Base-by-base conservation (phyloP, 2,329 filamentous ascomycete species). In the Cadophora luteo-olivacea region DNA sequence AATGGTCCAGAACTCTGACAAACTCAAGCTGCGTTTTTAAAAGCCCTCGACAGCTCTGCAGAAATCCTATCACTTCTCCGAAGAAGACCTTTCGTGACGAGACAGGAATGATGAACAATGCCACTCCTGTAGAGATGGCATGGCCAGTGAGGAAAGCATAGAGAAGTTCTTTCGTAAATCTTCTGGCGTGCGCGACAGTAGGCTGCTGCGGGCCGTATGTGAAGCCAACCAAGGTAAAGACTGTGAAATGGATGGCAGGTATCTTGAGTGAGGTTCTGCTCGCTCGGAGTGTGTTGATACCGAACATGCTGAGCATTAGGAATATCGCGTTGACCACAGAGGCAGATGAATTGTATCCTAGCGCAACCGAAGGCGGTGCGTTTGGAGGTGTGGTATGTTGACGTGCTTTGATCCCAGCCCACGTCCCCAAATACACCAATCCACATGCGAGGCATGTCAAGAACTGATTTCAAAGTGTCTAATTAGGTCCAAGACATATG, bases 211-310 rank as follows among this genome's bases (percentile, higher is more conserved):
- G 85, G 1, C 86, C 88, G 68, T 85, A 89, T 0, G 87, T 87
- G 52, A 86, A 85, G 0, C 85, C 80, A 36, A 92, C 83, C 72
- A 89, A 89, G 65, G 86, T 83, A 60, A 92, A 84, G 65, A 93
- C 90, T n/a, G 86, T 86, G 76, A 88, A 91, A 57, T 90, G 81
- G 67, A 93, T 91, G n/a, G 86, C 82, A 0, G 91, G 89, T 32
- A 92, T 84, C 58, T 87, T 86, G 67, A 92, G 84, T 70, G 89
- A 86, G 5, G 89, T 89, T 54, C 85, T 84, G 71, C 87, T 88
- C 19, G 90, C 89, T 55, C 90, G 86, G 29, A 91, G 73, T 0
- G 86, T 81, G 75, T 91, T 92, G 71, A 88, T 84, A 12, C 87
- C 73, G 80, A 89, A 93, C 62, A 91, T 89, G 75, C 88, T 85